These are phyloP conservation scores for Nicotiana otophora DNA, from an alignment of 257 asterid genomes.

Conservation along the genomic window DNA sequence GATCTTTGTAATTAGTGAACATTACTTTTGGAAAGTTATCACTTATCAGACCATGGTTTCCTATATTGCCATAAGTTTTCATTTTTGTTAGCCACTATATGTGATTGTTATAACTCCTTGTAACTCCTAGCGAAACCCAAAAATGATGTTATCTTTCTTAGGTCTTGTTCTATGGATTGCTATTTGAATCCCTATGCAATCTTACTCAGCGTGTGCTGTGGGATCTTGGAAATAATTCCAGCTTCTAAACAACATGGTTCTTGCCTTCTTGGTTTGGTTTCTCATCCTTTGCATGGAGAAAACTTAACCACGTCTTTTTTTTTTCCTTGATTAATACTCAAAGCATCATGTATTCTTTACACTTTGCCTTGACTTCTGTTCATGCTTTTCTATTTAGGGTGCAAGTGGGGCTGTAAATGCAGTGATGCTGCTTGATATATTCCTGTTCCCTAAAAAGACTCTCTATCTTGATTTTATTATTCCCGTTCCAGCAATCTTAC, in stretches of 20 bases:
- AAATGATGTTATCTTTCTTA: not conserved
- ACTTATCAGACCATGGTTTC: not conserved
- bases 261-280: not conserved
- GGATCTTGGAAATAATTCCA: not conserved
- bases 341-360: not conserved
- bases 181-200: not conserved
- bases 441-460: slow-evolving; percentile 64
- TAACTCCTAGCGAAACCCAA: not conserved
- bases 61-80: not conserved
- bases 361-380: not conserved
- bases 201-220: not conserved
- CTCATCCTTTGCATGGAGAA: not conserved
- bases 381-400: slow-evolving; percentile 46
- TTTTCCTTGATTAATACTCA: not conserved
- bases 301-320: not conserved
- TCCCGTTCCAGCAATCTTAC: slow-evolving; percentile 79
- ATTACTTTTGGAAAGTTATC: slow-evolving; percentile 1
- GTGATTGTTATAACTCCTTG: not conserved
- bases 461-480: slow-evolving; percentile 48
- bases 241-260: not conserved
- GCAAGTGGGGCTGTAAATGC: slow-evolving; percentile 99
- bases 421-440: slow-evolving; percentile 77
- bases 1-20: not conserved
- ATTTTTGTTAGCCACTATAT: not conserved
- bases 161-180: not conserved